Conservation (phyloP, 495 filamentous ascomycete species). For the Aspergillus avenaceus region DNA sequence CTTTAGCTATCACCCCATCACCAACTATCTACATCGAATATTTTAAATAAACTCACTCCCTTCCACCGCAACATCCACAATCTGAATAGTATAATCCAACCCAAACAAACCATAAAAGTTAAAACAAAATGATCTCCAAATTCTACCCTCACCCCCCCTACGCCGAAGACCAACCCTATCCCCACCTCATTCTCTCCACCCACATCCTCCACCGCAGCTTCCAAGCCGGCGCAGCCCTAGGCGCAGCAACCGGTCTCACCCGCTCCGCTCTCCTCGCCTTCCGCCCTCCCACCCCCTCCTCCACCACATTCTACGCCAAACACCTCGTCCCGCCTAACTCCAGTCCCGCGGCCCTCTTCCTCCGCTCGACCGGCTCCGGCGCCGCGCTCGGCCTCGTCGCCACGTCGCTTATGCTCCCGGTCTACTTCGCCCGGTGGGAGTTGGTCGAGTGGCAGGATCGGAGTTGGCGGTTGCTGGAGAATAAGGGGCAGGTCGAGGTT, state of each 20-base stretch:
- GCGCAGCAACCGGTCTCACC: conserved; percentile 38
- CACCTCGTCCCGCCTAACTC: conserved; percentile 9
- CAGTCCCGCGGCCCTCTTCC: conserved; percentile 17
- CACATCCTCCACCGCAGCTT: conserved; percentile 56
- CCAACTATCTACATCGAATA: too few relatives aligned
- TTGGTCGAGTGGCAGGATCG: conserved; percentile 62
- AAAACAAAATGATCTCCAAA: conserved; percentile 43
- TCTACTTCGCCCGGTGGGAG: conserved; percentile 49
- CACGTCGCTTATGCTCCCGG: conserved; percentile 28
- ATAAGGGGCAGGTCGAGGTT: conserved; percentile 45
- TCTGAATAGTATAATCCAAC: too few relatives aligned
- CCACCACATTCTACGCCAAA: background rate
- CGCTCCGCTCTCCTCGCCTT: conserved; percentile 8
- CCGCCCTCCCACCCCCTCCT: background rate
- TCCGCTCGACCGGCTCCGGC: conserved; percentile 33
- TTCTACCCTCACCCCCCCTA: conserved; percentile 51
- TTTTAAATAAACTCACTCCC: too few relatives aligned
- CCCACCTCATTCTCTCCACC: conserved; percentile 47
- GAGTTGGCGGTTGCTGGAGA: conserved; percentile 53
- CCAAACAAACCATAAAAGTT: too few relatives aligned
- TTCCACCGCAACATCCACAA: too few relatives aligned
- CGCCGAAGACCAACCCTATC: conserved; percentile 56
- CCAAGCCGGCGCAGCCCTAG: conserved; percentile 24
- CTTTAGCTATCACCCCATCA: too few relatives aligned
- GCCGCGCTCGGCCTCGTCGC: conserved; percentile 22